phyloP scores from a whole-genome alignment of 192 early-diverging fungal genomes.

The Cladochytrium replicatum region DNA sequence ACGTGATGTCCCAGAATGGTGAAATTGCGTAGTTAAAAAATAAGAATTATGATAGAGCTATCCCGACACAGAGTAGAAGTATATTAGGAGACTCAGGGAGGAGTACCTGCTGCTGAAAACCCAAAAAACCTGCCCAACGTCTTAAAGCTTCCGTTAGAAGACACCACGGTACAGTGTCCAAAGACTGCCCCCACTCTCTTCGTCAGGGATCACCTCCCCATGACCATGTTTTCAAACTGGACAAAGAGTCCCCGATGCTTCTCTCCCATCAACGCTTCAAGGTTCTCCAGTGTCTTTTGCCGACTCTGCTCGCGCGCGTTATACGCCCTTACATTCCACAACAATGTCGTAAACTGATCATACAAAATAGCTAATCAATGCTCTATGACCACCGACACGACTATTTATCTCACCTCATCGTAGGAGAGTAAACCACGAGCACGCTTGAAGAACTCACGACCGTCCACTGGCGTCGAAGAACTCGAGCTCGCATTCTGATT shows the following conservation, averaged over 20 bases:
- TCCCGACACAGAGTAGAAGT: too few relatives aligned
- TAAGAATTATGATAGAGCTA: too few relatives aligned
- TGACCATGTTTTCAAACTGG: constrained; percentile 13
- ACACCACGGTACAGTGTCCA: too few relatives aligned
- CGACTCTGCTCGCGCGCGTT: constrained; percentile 15
- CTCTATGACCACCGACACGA: too few relatives aligned
- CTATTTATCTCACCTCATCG: constrained; percentile 22
- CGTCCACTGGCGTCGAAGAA: constrained; percentile 6
- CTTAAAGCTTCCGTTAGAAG: too few relatives aligned
- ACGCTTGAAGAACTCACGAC: constrained; percentile 18
- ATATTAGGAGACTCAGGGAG: too few relatives aligned
- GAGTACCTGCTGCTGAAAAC: too few relatives aligned
- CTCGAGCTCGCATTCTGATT: background rate
- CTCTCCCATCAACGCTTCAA: constrained; percentile 4
- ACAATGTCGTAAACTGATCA: constrained; percentile 15
- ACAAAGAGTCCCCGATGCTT: constrained; percentile 9
- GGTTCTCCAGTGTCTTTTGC: constrained; percentile 6
- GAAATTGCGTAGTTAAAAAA: too few relatives aligned
- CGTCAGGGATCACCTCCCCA: too few relatives aligned
- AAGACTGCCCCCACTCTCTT: too few relatives aligned
- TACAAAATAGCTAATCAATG: background rate
- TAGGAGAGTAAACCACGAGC: constrained; percentile 12
- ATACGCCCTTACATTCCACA: constrained; percentile 19
- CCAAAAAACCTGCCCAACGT: too few relatives aligned
- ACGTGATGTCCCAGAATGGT: too few relatives aligned